Conservation (phyloP, 192 early-diverging fungal species). For the Rhizoclosmatium sp. region DNA sequence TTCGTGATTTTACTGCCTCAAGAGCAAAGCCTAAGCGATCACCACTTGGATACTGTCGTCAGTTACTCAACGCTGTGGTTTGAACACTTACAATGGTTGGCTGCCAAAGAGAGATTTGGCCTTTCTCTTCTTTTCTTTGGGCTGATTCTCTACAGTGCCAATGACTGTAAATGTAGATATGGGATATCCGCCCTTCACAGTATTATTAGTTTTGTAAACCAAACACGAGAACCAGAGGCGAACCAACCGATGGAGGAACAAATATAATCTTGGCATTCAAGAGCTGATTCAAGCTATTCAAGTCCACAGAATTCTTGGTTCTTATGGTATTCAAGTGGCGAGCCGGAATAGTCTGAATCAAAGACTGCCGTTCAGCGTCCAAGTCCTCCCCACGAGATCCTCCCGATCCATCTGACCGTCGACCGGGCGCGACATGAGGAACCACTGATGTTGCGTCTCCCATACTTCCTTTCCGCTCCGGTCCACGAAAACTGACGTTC, state of each 20-base stretch:
- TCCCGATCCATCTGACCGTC: background rate
- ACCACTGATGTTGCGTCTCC: background rate
- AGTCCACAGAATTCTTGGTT: conserved; percentile 4
- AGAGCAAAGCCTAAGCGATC: conserved; percentile 40
- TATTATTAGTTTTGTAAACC: background rate
- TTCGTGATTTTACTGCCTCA: conserved; percentile 39
- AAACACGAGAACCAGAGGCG: background rate
- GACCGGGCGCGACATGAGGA: background rate
- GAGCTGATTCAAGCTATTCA: conserved; percentile 16
- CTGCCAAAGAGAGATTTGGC: conserved; percentile 41
- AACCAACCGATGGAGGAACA: background rate
- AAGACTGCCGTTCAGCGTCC: conserved; percentile 6
- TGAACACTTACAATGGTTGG: conserved; percentile 42
- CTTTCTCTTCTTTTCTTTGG: conserved; percentile 35
- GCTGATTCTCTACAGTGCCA: conserved; percentile 37
- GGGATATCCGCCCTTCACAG: conserved; percentile 32
- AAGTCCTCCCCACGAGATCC: background rate
- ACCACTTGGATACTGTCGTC: conserved; percentile 1
- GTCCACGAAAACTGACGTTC: background rate
- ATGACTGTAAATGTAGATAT: conserved; percentile 52
- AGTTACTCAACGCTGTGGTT: background rate
- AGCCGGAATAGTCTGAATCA: conserved; percentile 1
- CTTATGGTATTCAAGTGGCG: conserved; percentile 1
- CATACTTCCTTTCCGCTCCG: background rate
- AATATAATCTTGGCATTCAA: conserved; percentile 18